Conservation (phyloP, 768 basidiomycete genomes). For the Inosperma sp. region DNA sequence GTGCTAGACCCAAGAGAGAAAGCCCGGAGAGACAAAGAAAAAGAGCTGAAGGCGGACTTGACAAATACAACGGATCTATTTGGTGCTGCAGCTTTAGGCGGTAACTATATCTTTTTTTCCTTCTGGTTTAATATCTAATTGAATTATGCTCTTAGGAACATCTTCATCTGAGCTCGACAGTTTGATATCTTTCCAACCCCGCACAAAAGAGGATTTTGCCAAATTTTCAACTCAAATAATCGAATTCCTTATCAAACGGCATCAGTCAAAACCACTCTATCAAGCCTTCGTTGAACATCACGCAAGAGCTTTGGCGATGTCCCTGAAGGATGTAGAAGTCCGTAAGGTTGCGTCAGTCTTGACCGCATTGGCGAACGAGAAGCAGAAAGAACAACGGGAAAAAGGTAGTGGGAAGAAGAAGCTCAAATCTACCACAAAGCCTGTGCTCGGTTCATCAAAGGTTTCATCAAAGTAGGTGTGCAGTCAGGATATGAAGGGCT, state of each 20-base stretch:
- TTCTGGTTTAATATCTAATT: not conserved
- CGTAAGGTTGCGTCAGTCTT: conserved; percentile 82
- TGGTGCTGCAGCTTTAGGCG: conserved; percentile 62
- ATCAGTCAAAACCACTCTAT: conserved; percentile 81
- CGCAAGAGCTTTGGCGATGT: conserved; percentile 64
- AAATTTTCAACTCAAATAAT: conserved; percentile 69
- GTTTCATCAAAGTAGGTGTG: conserved; percentile 54
- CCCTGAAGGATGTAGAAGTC: conserved; percentile 87
- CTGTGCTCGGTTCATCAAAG: conserved; percentile 71
- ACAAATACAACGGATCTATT: conserved; percentile 78
- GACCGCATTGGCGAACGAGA: conserved; percentile 89
- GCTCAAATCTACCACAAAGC: conserved; percentile 63
- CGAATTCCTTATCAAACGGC: conserved; percentile 69
- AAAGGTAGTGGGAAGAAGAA: conserved; percentile 91
- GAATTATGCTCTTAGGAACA: conserved; percentile 44
- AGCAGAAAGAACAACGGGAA: conserved; percentile 86
- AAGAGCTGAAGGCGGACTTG: conserved; percentile 83
- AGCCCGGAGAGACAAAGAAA: conserved; percentile 69
- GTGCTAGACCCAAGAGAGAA: conserved; percentile 79
- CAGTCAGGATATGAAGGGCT: too few species aligned
- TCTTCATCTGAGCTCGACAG: conserved; percentile 63
- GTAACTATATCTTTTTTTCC: conserved; percentile 36
- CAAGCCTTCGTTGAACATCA: conserved; percentile 80
- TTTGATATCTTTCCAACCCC: conserved; percentile 73
- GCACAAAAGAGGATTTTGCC: conserved; percentile 86